Conservation (phyloP, 805 yeast species). For the Candida silvicultrix region DNA sequence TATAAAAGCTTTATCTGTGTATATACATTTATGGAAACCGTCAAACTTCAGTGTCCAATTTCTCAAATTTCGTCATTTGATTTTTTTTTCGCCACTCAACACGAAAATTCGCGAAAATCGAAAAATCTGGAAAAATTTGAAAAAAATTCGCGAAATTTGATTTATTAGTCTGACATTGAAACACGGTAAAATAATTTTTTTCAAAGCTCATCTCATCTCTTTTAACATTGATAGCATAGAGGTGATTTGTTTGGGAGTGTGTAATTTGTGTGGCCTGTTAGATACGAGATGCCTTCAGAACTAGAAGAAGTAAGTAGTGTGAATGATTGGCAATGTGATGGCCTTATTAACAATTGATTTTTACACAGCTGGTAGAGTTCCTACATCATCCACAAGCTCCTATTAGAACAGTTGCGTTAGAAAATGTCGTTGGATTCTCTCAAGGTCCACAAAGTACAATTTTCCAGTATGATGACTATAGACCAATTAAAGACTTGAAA, state of each 20-base stretch:
- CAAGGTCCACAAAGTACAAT: conserved; percentile 60
- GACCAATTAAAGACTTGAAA: conserved; percentile 70
- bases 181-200: background rate
- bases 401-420: conserved; percentile 78
- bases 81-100: background rate
- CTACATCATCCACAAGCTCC: conserved; percentile 77
- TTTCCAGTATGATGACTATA: conserved; percentile 64
- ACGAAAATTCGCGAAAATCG: background rate
- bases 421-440: conserved; percentile 75
- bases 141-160: background rate
- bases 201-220: background rate
- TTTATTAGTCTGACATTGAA: background rate
- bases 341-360: too few species aligned
- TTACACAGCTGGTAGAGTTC: conserved; percentile 55
- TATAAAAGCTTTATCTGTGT: too few species aligned
- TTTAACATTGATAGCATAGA: background rate
- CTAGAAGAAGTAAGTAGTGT: conserved; percentile 37
- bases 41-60: background rate
- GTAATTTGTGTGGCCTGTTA: too few species aligned
- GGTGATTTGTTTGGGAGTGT: too few species aligned
- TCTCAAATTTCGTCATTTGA: background rate
- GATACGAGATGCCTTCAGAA: conserved; percentile 39
- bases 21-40: too few species aligned
- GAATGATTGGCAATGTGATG: conserved; percentile 4
- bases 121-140: background rate